Base-by-base conservation (phyloP, 768 basidiomycete genomes). In the Cytidiella melzeri region DNA sequence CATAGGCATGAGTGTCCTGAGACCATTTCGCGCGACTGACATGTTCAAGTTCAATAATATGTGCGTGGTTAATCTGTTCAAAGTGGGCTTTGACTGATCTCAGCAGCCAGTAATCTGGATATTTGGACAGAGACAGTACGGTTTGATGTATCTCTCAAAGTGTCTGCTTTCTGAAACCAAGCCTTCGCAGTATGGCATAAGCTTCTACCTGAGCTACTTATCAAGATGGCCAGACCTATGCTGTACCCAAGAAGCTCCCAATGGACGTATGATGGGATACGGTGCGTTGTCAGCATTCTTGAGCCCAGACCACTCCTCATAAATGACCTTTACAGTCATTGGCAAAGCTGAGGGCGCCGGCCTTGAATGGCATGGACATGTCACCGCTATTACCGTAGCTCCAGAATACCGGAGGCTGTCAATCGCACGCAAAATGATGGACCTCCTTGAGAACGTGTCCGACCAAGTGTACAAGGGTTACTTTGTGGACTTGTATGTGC, bases 91-190 rank as follows among this genome's bases (percentile, higher is more conserved):
- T 48, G 21, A 39, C 48, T 53, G 28, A 61, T 36, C 11, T 25
- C 44, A 43, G 1, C 66, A 92, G 30, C 30, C 30, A 34, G 91
- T 53, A 98, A 99, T 68, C 70, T 95, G 61, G 95, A 98, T 66
- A 73, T 93, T 40, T 97, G 92, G 92, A 97, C 96, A 40, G 95
- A 98, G 69, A 98, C 96, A 19, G 94, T 92, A 58, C 61, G 83
- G 5, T n/a, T n/a, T 69, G 21, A 5, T n/a, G n/a, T n/a, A n/a
- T n/a, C n/a, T n/a, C 30, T 6, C 23, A 11, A 38, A 27, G n/a
- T n/a, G n/a, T n/a, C n/a, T n/a, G n/a, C n/a, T n/a, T n/a, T n/a
- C 11, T 37, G 9, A 2, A 30, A n/a, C 19, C 36, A 10, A n/a
- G n/a, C 11, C 13, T 20, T n/a, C 12, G 20, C 54, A 94, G 89